Conservation (phyloP, 106 monocot genomes). For the Triglochin maritima region DNA sequence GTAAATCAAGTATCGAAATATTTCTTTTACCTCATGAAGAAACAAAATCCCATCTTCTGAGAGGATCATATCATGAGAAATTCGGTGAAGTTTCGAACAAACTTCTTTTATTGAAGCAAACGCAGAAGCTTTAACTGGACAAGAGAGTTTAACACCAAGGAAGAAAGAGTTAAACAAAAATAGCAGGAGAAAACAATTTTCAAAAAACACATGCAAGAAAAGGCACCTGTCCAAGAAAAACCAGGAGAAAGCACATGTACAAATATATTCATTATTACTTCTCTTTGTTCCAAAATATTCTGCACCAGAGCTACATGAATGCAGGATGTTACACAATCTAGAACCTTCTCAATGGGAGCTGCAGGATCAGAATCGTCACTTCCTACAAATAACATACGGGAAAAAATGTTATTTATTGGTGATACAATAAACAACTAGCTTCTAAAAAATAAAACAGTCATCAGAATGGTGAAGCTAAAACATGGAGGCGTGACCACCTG, state of each 20-base stretch:
- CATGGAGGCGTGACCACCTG: no score
- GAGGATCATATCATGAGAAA: not conserved
- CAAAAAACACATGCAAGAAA: not conserved
- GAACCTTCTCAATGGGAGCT: constrained; percentile 65
- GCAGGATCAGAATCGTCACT: constrained; percentile 18
- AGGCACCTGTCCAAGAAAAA: constrained; percentile 62
- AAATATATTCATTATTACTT: constrained; percentile 43
- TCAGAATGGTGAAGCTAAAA: no score
- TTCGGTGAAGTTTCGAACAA: not conserved
- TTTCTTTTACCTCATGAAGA: not conserved
- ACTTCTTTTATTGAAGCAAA: constrained; percentile 5
- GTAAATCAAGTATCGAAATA: not conserved
- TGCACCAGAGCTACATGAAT: constrained; percentile 42
- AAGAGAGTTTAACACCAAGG: not conserved
- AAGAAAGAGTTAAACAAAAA: not conserved
- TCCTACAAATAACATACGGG: constrained; percentile 25
- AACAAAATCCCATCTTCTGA: constrained; percentile 1
- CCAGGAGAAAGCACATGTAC: constrained; percentile 45
- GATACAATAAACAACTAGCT: no score
- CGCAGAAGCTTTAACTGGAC: constrained; percentile 5
- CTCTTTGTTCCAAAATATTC: constrained; percentile 43
- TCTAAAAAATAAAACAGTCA: no score
- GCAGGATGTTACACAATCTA: constrained; percentile 65
- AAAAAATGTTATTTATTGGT: no score
- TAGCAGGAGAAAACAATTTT: not conserved